Percentiles rank a stretch among this genome's conserved stretches.
Evolutionary conservation across 768 basidiomycete genomes (phyloP).

Genomic region (Neoboletus brunneissimus): DNA sequence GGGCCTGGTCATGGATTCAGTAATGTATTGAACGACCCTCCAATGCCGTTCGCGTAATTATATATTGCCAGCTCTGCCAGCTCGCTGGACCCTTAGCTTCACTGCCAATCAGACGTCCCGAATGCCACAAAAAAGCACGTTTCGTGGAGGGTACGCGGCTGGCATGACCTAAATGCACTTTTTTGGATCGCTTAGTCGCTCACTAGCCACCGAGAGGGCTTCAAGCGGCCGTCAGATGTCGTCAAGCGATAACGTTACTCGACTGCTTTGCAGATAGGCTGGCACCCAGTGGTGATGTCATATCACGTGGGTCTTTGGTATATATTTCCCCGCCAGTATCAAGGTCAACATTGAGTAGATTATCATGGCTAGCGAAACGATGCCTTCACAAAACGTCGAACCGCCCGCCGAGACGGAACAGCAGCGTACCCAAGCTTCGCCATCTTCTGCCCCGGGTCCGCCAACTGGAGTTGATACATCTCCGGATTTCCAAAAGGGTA

Average conservation of each 20-base stretch:
- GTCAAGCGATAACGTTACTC: too few relatives aligned
- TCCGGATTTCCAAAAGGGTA: conserved; percentile 45
- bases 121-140: too few relatives aligned
- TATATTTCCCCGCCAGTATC: background rate
- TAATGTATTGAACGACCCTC: background rate
- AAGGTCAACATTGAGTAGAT: background rate
- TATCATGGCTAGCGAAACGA: conserved; percentile 6
- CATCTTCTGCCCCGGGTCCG: conserved; percentile 27
- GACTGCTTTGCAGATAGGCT: too few relatives aligned
- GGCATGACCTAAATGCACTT: too few relatives aligned
- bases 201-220: too few relatives aligned
- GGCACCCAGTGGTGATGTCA: conserved; percentile 21
- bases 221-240: too few relatives aligned
- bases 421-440: background rate
- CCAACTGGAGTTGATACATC: conserved; percentile 29
- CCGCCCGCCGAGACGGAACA: conserved; percentile 4
- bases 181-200: too few relatives aligned
- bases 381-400: background rate
- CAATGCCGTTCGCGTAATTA: background rate
- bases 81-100: too few relatives aligned
- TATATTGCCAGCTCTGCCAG: background rate
- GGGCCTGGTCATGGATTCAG: background rate
- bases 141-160: too few relatives aligned
- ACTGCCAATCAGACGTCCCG: too few relatives aligned
- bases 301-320: conserved; percentile 20